These are phyloP conservation scores for Lactarius evosmus DNA, from an alignment of 768 basidiomycete genomes.

Conservation along the genomic window DNA sequence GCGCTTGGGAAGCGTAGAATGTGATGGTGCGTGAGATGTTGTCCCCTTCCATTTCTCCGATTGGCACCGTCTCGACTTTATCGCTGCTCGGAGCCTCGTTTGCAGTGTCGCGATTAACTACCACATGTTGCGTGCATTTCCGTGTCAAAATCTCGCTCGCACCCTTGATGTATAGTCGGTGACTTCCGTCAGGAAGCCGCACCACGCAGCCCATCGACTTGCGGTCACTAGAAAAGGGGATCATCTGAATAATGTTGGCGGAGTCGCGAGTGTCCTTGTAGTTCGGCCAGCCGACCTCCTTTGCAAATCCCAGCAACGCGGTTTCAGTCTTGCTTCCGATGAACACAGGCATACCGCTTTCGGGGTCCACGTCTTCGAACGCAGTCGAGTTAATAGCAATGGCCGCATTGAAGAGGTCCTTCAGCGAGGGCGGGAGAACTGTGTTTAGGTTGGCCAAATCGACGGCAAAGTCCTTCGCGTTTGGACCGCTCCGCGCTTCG, in stretches of 20 bases:
- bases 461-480: slow-evolving; percentile 76
- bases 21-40: slow-evolving; percentile 94
- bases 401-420: slow-evolving; percentile 72
- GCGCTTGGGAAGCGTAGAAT: slow-evolving; percentile 95
- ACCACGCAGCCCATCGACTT: slow-evolving; percentile 95
- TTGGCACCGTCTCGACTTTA: slow-evolving; percentile 53
- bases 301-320: slow-evolving; percentile 81
- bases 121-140: slow-evolving; percentile 68
- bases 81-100: slow-evolving; percentile 29
- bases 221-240: slow-evolving; percentile 90
- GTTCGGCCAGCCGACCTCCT: slow-evolving; percentile 72
- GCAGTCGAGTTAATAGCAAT: slow-evolving; percentile 94
- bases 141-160: slow-evolving; percentile 91
- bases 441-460: slow-evolving; percentile 70
- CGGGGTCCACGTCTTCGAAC: slow-evolving; percentile 75
- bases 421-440: slow-evolving; percentile 58
- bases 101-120: slow-evolving; percentile 47
- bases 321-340: slow-evolving; percentile 96
- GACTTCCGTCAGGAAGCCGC: slow-evolving; percentile 47
- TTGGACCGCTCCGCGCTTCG: slow-evolving; percentile 42
- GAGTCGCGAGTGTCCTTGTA: slow-evolving; percentile 65
- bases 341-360: slow-evolving; percentile 58
- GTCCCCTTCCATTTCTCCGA: slow-evolving; percentile 64
- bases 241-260: slow-evolving; percentile 71
- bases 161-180: slow-evolving; percentile 84